phyloP scores from a whole-genome alignment of 2,329 filamentous ascomycete genomes.

The Talaromyces sp. region DNA sequence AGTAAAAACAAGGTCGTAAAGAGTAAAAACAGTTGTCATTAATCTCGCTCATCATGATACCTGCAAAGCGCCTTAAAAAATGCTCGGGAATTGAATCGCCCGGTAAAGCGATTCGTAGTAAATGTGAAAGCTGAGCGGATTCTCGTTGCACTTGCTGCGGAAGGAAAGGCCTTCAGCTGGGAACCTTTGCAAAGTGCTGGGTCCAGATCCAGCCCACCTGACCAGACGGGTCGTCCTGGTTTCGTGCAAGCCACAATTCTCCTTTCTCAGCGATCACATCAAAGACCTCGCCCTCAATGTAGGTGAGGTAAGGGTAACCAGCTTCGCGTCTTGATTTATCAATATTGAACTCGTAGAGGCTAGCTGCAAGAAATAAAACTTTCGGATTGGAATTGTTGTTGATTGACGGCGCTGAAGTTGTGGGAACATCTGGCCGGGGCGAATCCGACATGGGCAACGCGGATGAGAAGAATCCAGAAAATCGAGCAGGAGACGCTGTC shows the following conservation, averaged over 20 bases:
- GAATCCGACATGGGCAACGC: slow-evolving; percentile 75
- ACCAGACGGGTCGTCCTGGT: slow-evolving; percentile 80
- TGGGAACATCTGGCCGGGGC: slow-evolving; percentile 27
- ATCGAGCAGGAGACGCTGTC: slow-evolving; percentile 47
- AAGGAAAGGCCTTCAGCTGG: slow-evolving; percentile 21
- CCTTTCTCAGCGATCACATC: slow-evolving; percentile 94
- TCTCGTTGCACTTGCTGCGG: not conserved
- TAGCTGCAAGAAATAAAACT: slow-evolving; percentile 85
- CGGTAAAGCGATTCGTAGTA: not conserved
- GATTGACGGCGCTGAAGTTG: slow-evolving; percentile 38
- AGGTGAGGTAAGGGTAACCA: slow-evolving; percentile 92
- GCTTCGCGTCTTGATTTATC: slow-evolving; percentile 86
- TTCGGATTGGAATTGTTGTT: slow-evolving; percentile 47
- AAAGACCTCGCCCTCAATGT: slow-evolving; percentile 90
- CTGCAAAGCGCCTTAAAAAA: slow-evolving; percentile 6
- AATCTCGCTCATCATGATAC: slow-evolving; percentile 7
- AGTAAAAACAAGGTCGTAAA: not conserved
- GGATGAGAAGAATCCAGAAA: slow-evolving; percentile 78
- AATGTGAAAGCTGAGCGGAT: not conserved
- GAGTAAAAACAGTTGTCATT: slow-evolving; percentile 1
- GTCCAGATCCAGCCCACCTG: slow-evolving; percentile 98
- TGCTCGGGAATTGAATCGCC: slow-evolving; percentile 6
- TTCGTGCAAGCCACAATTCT: slow-evolving; percentile 94
- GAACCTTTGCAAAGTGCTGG: slow-evolving; percentile 77
- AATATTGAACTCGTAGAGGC: slow-evolving; percentile 95